Evolutionary conservation across 140 eudicot genomes (phyloP).

Genomic region (Eryngium alpinum): DNA sequence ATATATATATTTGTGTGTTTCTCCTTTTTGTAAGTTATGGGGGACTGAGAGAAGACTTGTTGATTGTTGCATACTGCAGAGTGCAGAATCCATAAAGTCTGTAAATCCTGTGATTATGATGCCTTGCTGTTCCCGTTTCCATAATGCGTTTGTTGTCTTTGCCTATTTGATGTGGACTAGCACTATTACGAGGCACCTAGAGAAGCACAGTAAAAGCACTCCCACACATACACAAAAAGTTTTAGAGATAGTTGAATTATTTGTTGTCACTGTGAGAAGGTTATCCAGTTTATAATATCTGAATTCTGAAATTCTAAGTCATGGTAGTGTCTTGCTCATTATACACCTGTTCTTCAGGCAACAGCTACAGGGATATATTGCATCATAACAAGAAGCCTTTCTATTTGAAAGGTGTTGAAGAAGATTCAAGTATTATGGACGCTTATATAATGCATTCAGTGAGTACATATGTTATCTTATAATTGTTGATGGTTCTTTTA

Average conservation of each 20-base stretch:
- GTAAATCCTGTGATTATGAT: too few species aligned
- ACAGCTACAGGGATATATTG: slow-evolving; percentile 80
- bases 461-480: slow-evolving; percentile 22
- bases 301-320: background rate
- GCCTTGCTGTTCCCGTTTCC: too few species aligned
- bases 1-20: too few species aligned
- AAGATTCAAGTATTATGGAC: slow-evolving; percentile 76
- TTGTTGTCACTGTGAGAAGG: background rate
- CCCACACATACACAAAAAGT: background rate
- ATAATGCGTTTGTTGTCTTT: background rate
- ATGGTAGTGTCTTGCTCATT: slow-evolving; percentile 1
- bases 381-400: slow-evolving; percentile 92
- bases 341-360: slow-evolving; percentile 37
- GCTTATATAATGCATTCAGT: slow-evolving; percentile 85
- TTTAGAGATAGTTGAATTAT: background rate
- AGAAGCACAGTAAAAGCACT: background rate
- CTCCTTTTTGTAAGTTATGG: too few species aligned
- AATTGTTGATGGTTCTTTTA: background rate
- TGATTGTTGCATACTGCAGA: too few species aligned
- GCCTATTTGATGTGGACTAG: background rate
- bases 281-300: slow-evolving; percentile 5
- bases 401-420: slow-evolving; percentile 72
- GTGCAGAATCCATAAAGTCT: too few species aligned
- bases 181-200: background rate
- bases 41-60: too few species aligned